Evolutionary conservation across 2,329 filamentous ascomycete species (phyloP), one percentile per base, ranked within the genome.

Genomic region (Geoglossum cookeanum): DNA sequence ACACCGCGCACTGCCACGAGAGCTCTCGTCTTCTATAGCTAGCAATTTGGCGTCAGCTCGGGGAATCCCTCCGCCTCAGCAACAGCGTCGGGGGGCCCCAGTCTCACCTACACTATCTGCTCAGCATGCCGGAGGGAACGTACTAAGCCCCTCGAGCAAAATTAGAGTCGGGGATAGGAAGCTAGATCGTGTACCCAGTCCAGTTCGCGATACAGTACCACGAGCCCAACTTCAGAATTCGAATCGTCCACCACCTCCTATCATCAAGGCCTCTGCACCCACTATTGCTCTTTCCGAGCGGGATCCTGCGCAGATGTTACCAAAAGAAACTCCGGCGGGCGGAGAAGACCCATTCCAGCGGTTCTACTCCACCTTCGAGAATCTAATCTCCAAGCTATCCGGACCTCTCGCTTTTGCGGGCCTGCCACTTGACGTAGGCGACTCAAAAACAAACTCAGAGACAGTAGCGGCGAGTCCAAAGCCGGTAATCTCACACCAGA

Each of bases 291-390:
- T 45, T 42, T 48, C 54, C 29, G 37, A 48, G 13, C 32, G 22
- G 22, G n/a, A 30, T 22, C 4, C 42, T 8, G 17, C 39, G 7
- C 47, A 30, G 11, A 27, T 13, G 15, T 8, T n/a, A 11, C 27
- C 44, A 58, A 42, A 49, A n/a, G 61, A 60, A 27, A 60, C 66
- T 11, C 51, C 59, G 37, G 58, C 59, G 35, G 62, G 59, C 5
- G 65, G 70, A 1, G 87, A 94, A 35, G 89, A 91, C 58, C 84
- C 87, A 4, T 98, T 96, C 66, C 80, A 87, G 5, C 81, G 83
- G 57, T 98, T 97, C 71, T 98, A 97, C 70, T 90, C 79, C 59
- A 89, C 88, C 0, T 95, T 96, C 65, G 89, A 90, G 57, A 87
- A 79, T 57, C 79, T 96, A 53, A 87, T 97, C 65, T 92, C 88